phyloP scores from a whole-genome alignment of 345 rosid species.

The Gossypium mustelinum region DNA sequence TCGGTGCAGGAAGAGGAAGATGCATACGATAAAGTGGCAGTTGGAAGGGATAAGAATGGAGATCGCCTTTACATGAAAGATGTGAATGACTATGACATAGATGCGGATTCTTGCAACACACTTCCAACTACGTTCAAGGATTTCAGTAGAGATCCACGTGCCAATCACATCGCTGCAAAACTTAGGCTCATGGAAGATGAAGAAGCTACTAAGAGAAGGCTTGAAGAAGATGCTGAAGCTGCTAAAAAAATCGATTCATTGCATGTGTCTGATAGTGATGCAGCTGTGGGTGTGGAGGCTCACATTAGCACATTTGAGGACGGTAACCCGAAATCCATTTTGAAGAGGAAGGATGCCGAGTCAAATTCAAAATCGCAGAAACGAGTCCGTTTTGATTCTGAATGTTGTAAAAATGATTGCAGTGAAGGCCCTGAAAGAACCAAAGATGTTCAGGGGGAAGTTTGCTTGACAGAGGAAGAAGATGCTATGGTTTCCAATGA shows the following conservation, averaged over 20 bases:
- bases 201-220: slow-evolving; percentile 57
- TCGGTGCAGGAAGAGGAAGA: slow-evolving; percentile 74
- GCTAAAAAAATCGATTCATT: slow-evolving; percentile 50
- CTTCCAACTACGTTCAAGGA: slow-evolving; percentile 45
- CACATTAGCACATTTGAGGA: slow-evolving; percentile 30
- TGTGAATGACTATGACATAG: slow-evolving; percentile 45
- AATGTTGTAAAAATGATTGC: slow-evolving; percentile 20
- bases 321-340: slow-evolving; percentile 54
- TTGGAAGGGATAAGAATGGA: slow-evolving; percentile 33
- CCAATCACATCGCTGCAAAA: slow-evolving; percentile 59
- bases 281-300: slow-evolving; percentile 6
- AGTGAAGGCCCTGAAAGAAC: slow-evolving; percentile 30
- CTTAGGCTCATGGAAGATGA: slow-evolving; percentile 72
- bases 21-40: slow-evolving; percentile 56
- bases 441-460: slow-evolving; percentile 28
- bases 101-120: slow-evolving; percentile 38
- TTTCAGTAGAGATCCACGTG: slow-evolving; percentile 61
- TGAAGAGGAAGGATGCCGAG: slow-evolving; percentile 62
- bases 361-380: slow-evolving; percentile 51
- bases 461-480: slow-evolving; percentile 12
- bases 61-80: slow-evolving; percentile 45
- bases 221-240: slow-evolving; percentile 69
- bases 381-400: slow-evolving; percentile 80
- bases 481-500: slow-evolving; percentile 25
- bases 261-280: slow-evolving; percentile 42